Base-by-base conservation (phyloP, 345 rosid species). In the Firmiana major region DNA sequence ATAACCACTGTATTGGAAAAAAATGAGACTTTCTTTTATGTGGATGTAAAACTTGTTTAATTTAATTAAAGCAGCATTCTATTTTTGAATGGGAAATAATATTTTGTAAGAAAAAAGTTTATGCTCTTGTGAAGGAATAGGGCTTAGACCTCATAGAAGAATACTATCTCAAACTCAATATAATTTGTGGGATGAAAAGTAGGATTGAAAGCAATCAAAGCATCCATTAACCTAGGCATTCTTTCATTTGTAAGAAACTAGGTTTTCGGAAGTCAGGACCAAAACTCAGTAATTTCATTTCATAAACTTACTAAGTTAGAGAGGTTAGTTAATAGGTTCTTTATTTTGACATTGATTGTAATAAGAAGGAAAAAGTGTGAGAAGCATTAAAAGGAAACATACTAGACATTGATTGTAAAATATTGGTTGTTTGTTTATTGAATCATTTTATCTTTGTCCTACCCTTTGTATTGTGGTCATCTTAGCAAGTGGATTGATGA, bases 211-310 rank as follows among this genome's bases (percentile, higher is more conserved):
- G 40, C 58, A 48, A 26, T 69, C 73, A 26, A 15, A 46, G 12
- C 57, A 3, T 28, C 54, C 55, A 7, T 45, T 68, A 15, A 48
- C 38, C 12, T 69, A 9, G 16, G 75, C 28, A 71, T 17, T 73
- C 51, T 71, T 11, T 40, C 21, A 38, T 73, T 73, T 73, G 34
- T n/a, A n/a, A 57, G 64, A 55, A 72, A 38, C 11, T 55, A 55
- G 51, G 22, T 6, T 42, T 13, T 38, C 5, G 64, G 59, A 48
- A 74, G 19, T 42, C 13, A n/a, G 38, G 12, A 45, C 26, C 11
- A 10, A 34, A 46, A 36, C 0, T 31, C n/a, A 57, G 42, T 75
- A 31, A 31, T 11, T 24, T 38, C 10, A 43, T 42, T 74, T 45
- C 42, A 31, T 5, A 48, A 60, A 46, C 43, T 46, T 75, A 45